Evolutionary conservation across 1,139 yeast species (phyloP), one percentile per base, ranked within the genome.

Genomic region (Sugiyamaella xylanicola): DNA sequence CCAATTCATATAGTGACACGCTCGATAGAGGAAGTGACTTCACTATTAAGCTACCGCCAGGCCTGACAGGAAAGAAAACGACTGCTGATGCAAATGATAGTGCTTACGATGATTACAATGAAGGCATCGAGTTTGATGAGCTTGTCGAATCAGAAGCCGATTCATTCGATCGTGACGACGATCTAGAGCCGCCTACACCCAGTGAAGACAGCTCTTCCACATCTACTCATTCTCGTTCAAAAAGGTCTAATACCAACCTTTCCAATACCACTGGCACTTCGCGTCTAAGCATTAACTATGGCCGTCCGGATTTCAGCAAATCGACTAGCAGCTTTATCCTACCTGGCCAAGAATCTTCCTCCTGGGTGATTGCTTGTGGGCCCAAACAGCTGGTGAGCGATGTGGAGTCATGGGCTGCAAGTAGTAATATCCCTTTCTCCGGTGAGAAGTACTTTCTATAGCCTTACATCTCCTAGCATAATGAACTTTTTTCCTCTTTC

Each of bases 301-400:
- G 74, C 7, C 59, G 74, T 9, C 74, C 74, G 1, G 55, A 59
- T 15, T 58, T 70, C 20, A 36, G 54, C 15, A 53, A 56, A 19
- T 57, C 59, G 1, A 51, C 61, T 0, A 57, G 57, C 1, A 54
- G 53, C 7, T 66, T 62, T 48, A 44, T 64, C 21, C 56, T 45
- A 8, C 32, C 53, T 2, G 61, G 54, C 2, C 67, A 64, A 45
- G 61, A 65, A 17, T 70, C 69, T 2, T 72, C 73, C 48, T 72
- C 72, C 51, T 84, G 87, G 85, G 73, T 86, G 0, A 71, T 87
- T n/a, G 81, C 88, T 0, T 87, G 95, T 72, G 95, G 96, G 0
- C 90, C 92, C 0, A 71, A 70, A 1, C 63, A 75, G 0, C 70
- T 88, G 57, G 80, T 84, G 17, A 43, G 61, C 1, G 84, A 81